A percentile compares a stretch with the other conserved stretches of the same genome.
Evolutionary conservation across 1,139 yeast genomes (phyloP).

Genomic region (Nematodospora anomalae): DNA sequence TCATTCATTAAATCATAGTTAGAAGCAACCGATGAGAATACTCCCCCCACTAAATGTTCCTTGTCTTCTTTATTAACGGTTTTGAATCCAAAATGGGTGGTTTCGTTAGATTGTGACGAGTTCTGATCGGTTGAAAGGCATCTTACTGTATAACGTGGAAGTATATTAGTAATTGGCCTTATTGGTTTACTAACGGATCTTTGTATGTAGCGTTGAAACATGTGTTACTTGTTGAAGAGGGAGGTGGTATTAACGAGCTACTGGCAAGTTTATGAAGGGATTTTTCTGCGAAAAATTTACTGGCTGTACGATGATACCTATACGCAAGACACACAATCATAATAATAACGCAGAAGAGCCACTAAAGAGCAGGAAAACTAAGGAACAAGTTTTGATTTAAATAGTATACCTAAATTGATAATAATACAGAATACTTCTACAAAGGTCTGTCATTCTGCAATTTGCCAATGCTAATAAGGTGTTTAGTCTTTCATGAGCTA

Average conservation of each 20-base stretch:
- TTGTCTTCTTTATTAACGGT: slow-evolving; percentile 81
- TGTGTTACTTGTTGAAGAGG: too few relatives aligned
- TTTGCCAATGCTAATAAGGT: too few relatives aligned
- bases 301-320: neutral
- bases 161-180: slow-evolving; percentile 3
- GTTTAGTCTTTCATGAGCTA: too few relatives aligned
- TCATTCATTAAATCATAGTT: slow-evolving; percentile 97
- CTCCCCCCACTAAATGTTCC: slow-evolving; percentile 84
- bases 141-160: slow-evolving; percentile 3
- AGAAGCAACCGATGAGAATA: slow-evolving; percentile 91
- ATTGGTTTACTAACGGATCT: slow-evolving; percentile 7
- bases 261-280: too few relatives aligned
- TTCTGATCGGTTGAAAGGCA: slow-evolving; percentile 5
- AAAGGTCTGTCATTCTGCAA: too few relatives aligned
- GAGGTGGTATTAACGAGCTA: too few relatives aligned
- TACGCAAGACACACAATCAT: too few relatives aligned
- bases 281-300: neutral
- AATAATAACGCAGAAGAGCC: too few relatives aligned
- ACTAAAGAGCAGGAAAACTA: too few relatives aligned
- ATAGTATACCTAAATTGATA: too few relatives aligned
- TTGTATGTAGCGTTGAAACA: slow-evolving; percentile 4
- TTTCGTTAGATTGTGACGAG: slow-evolving; percentile 20
- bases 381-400: too few relatives aligned
- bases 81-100: slow-evolving; percentile 92
- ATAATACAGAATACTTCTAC: too few relatives aligned